Evolutionary conservation across 768 basidiomycete genomes (phyloP).

Genomic region (Cystobasidium onofrii): DNA sequence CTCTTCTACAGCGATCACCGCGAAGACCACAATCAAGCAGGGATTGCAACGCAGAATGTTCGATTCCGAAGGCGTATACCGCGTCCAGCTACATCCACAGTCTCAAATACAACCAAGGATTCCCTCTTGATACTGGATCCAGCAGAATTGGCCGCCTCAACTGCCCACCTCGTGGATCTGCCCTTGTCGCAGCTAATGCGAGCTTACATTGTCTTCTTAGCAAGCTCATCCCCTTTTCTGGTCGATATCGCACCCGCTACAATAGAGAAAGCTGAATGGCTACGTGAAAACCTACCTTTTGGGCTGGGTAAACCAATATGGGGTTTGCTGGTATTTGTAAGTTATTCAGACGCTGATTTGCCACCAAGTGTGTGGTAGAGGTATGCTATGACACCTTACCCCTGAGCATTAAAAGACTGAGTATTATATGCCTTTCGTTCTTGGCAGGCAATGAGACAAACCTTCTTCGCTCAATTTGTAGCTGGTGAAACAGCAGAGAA

Average conservation of each 20-base stretch:
- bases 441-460: slow-evolving; percentile 38
- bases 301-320: slow-evolving; percentile 7
- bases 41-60: neutral
- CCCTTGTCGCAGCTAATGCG: slow-evolving; percentile 12
- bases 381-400: no score
- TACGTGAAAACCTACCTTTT: slow-evolving; percentile 22
- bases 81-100: neutral
- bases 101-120: neutral
- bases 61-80: neutral
- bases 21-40: neutral
- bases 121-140: neutral
- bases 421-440: no score
- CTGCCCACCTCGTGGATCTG: neutral
- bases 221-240: slow-evolving; percentile 2
- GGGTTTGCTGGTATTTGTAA: slow-evolving; percentile 6
- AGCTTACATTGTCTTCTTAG: slow-evolving; percentile 19
- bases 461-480: slow-evolving; percentile 40
- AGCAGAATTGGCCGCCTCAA: neutral
- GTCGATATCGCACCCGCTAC: slow-evolving; percentile 20
- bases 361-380: no score
- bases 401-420: no score
- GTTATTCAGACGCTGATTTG: no score
- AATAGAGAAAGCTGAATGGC: neutral
- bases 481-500: slow-evolving; percentile 33
- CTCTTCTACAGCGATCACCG: neutral